These are phyloP conservation scores for Tieghemiomyces parasiticus DNA, from an alignment of 192 early-diverging fungal species.

Conservation along the genomic window DNA sequence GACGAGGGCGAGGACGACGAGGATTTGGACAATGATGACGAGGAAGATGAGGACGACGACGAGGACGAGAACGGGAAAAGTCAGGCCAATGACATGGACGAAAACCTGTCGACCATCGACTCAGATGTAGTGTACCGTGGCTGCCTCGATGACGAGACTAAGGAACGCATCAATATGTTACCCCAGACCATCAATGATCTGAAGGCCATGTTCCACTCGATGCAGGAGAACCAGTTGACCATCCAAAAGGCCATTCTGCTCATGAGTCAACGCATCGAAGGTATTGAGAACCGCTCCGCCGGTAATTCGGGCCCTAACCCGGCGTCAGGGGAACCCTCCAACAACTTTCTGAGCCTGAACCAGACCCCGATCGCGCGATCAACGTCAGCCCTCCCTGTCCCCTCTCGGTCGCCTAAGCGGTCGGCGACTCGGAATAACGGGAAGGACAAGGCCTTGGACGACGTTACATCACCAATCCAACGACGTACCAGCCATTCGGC, in stretches of 20 bases:
- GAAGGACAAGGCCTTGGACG: too few species aligned
- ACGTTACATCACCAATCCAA: too few species aligned
- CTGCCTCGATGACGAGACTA: neutral
- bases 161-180: neutral
- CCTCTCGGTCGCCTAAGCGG: too few species aligned
- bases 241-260: neutral
- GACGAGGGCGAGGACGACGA: neutral
- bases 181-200: neutral
- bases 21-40: neutral
- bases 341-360: too few species aligned
- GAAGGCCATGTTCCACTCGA: neutral
- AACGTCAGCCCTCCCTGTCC: too few species aligned
- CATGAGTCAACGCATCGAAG: neutral
- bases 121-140: neutral
- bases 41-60: neutral
- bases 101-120: neutral
- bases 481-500: too few species aligned
- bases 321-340: too few species aligned
- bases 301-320: too few species aligned
- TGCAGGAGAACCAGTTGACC: neutral
- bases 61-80: neutral
- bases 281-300: too few species aligned
- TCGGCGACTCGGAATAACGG: too few species aligned
- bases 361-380: too few species aligned
- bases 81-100: neutral